Percentiles rank a stretch among this genome's conserved stretches.
phyloP scores from a whole-genome alignment of 805 yeast species.

The Torulaspora quercuum region DNA sequence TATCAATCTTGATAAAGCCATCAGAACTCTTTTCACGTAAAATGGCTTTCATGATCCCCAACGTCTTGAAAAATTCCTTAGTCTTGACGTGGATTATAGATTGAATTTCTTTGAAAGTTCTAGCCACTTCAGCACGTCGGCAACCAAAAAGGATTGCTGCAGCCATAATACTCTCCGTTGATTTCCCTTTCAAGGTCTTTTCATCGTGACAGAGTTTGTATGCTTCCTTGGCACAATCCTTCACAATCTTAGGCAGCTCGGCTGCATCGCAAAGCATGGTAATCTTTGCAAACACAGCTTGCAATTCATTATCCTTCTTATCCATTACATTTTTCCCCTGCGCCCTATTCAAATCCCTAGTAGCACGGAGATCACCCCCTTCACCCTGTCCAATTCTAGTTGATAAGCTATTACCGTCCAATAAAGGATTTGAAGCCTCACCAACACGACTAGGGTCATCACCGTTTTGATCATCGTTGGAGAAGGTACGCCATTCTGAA shows the following conservation, averaged over 20 bases:
- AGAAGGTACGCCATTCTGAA: slow-evolving; percentile 98
- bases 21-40: slow-evolving; percentile 44
- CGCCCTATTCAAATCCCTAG: slow-evolving; percentile 87
- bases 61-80: slow-evolving; percentile 90
- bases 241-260: slow-evolving; percentile 89
- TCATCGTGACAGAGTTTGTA: slow-evolving; percentile 89
- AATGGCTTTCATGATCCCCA: slow-evolving; percentile 75
- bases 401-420: slow-evolving; percentile 87
- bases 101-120: slow-evolving; percentile 94
- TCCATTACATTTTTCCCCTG: slow-evolving; percentile 85
- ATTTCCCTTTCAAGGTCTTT: slow-evolving; percentile 78
- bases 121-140: slow-evolving; percentile 86
- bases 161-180: slow-evolving; percentile 93
- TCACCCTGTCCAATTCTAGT: slow-evolving; percentile 88
- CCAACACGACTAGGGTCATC: slow-evolving; percentile 99
- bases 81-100: slow-evolving; percentile 90
- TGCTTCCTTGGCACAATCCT: slow-evolving; percentile 96
- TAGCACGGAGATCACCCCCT: slow-evolving; percentile 79
- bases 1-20: slow-evolving; percentile 39
- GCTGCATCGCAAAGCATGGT: slow-evolving; percentile 97
- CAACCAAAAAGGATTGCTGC: slow-evolving; percentile 94
- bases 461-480: slow-evolving; percentile 96
- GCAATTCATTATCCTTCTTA: slow-evolving; percentile 79
- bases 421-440: slow-evolving; percentile 88
- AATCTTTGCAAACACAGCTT: slow-evolving; percentile 84